Conservation (phyloP, 306 rosid genomes). For the Quercus gilva region DNA sequence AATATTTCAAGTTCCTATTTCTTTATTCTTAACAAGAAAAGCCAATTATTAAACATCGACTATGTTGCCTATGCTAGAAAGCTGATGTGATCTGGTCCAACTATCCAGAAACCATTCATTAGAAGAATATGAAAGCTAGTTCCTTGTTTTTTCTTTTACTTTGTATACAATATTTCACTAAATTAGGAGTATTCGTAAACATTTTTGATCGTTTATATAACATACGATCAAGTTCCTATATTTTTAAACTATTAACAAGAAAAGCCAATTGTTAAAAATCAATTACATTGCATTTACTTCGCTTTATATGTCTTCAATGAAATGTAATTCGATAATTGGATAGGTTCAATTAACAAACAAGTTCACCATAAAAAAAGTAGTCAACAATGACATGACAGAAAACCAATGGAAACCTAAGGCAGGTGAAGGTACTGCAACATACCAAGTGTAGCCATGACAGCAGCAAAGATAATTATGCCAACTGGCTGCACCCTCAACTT, state of each 20-base stretch:
- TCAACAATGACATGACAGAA: background rate
- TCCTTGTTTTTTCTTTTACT: no score
- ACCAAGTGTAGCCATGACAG: slow-evolving; percentile 96
- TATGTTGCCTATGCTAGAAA: background rate
- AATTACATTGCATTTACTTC: background rate
- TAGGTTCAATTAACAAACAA: background rate
- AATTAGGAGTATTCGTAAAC: no score
- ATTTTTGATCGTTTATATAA: no score
- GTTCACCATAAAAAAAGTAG: background rate
- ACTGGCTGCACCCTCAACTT: slow-evolving; percentile 95
- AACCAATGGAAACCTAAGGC: background rate
- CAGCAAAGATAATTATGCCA: slow-evolving; percentile 91
- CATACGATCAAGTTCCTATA: no score
- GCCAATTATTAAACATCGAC: background rate
- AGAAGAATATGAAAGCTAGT: no score
- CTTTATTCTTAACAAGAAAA: background rate
- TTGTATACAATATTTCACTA: no score
- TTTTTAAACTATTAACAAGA: no score
- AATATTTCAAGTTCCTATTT: background rate
- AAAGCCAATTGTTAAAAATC: no score
- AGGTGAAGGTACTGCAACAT: slow-evolving; percentile 18
- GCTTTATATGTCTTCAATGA: background rate
- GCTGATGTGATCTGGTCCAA: background rate
- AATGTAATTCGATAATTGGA: background rate
- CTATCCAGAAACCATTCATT: no score